Evolutionary conservation across 805 yeast species (phyloP), one percentile per base, ranked within the genome.

Genomic region (Ogataea pilisensis): DNA sequence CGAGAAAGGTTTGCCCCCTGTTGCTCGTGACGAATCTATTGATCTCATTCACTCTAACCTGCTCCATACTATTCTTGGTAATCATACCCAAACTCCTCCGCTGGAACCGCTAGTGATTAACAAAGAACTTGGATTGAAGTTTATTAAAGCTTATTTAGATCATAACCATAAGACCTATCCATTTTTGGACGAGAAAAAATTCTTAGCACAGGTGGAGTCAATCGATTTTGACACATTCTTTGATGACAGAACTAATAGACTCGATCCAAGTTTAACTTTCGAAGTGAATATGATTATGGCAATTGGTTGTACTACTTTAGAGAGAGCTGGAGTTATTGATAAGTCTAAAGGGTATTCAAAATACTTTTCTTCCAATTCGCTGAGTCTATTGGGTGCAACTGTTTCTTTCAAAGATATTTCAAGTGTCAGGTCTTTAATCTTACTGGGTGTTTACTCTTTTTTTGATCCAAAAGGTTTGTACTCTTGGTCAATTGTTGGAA

Each of bases 241-340:
- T 30, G 43, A 46, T 19, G 30, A 30, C 13, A 26, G 44, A 17
- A 27, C 37, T n/a, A 38, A 34, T 31, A 35, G 42, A 1, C 35
- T 51, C 18, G 61, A 66, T 26, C 54, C 58, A 17, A 55, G 60
- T 41, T 48, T 55, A 17, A 56, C 63, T 19, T 76, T 74, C 46
- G 75, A 76, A 55, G 47, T 76, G 9, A 70, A 68, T 51, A 70
- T 77, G 75, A 68, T 75, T 2, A 63, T 75, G 59, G 76, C 79
- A 5, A 71, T 75, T 31, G 81, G 82, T 1, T 73, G 78, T 40
- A 70, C 78, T 8, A 68, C 77, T 2, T 54, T 76, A 37, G 70
- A 69, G 33, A 57, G 69, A 39, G 68, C 69, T 3, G 68, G 66
- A 3, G 53, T 61, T 44, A 44, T 70, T 7, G 58, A 61, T 4